Evolutionary conservation across 1,284 basidiomycete genomes (phyloP), one percentile per base, ranked within the genome.

Genomic region (Cystobasidiaceae sp.): DNA sequence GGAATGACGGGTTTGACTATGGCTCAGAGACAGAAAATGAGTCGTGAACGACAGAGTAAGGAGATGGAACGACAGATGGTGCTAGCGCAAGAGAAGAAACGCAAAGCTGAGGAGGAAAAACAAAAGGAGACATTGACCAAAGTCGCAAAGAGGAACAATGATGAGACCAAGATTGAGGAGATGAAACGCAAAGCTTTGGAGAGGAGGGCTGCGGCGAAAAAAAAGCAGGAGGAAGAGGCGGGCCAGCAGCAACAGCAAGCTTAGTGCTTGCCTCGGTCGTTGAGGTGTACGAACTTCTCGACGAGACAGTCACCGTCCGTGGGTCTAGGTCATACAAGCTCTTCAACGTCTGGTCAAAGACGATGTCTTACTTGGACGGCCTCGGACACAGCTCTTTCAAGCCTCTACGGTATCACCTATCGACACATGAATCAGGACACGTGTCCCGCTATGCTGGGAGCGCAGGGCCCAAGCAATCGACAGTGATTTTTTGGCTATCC

Each of bases 21-120:
- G 7, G 68, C 58, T 6, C 70, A 73, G 55, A 51, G 73, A 44
- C 57, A 41, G 27, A 51, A 62, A 17, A 58, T 68, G 28, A 48
- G 60, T 21, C 60, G 72, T 19, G 69, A 73, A 46, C 51, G 72
- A 21, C 70, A 72, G 62, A 70, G 68, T 21, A 43, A 69, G 25
- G 70, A 71, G 60, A 55, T 73, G 30, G 67, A 73, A 50, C 37
- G 68, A 34, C 73, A 74, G 65, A 68, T 74, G 71, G 21, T 72
- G 30, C 66, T 66, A 41, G 25, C 69, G 25, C 65, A 73, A 43
- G 67, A 54, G 59, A 71, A 70, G 59, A 72, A 72, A 62, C 43
- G 73, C 9, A 72, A 72, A 63, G 30, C 59, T 6, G 72, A 72
- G 44, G 67, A 68, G 4, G 71, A 74, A 41, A 71, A 72, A 46